A percentile compares a stretch with the other conserved stretches of the same genome.
phyloP scores from a whole-genome alignment of 2,329 filamentous ascomycete genomes.

The Talaromyces funiculosus region DNA sequence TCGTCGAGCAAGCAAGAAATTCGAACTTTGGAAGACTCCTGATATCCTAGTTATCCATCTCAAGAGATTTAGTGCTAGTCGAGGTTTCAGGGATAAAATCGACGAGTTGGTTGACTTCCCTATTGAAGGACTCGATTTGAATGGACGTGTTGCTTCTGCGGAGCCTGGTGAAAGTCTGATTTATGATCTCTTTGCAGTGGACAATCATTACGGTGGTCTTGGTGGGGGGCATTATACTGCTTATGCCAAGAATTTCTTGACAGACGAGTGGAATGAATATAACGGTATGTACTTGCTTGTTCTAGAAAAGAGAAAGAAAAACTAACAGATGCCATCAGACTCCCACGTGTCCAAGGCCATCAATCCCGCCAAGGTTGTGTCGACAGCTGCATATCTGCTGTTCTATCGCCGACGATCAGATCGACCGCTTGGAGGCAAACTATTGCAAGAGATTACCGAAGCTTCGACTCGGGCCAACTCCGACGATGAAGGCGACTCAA shows the following conservation, averaged over 20 bases:
- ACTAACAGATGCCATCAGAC: conserved; percentile 49
- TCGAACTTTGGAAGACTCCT: conserved; percentile 93
- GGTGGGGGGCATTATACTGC: conserved; percentile 96
- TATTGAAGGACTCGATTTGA: conserved; percentile 77
- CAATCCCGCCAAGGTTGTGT: conserved; percentile 60
- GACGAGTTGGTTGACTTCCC: conserved; percentile 90
- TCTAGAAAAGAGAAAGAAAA: not conserved
- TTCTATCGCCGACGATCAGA: conserved; percentile 88
- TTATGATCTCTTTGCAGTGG: conserved; percentile 92
- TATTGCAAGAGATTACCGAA: conserved; percentile 65
- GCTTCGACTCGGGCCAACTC: conserved; percentile 53
- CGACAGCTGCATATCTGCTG: conserved; percentile 77
- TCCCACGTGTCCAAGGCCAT: conserved; percentile 61
- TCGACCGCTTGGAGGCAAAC: conserved; percentile 69
- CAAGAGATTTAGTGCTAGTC: conserved; percentile 86
- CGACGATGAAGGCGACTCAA: conserved; percentile 37
- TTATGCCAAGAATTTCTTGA: conserved; percentile 85
- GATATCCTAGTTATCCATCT: conserved; percentile 93
- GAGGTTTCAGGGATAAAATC: conserved; percentile 80
- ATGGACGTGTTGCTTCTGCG: conserved; percentile 68
- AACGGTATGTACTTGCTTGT: conserved; percentile 63
- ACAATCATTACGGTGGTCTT: conserved; percentile 90
- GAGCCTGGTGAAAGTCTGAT: conserved; percentile 75
- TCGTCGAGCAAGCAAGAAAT: conserved; percentile 86
- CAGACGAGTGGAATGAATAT: conserved; percentile 89